Evolutionary conservation across 495 filamentous ascomycete species (phyloP), one percentile per base, ranked within the genome.

Genomic region (Xylaria acuta): DNA sequence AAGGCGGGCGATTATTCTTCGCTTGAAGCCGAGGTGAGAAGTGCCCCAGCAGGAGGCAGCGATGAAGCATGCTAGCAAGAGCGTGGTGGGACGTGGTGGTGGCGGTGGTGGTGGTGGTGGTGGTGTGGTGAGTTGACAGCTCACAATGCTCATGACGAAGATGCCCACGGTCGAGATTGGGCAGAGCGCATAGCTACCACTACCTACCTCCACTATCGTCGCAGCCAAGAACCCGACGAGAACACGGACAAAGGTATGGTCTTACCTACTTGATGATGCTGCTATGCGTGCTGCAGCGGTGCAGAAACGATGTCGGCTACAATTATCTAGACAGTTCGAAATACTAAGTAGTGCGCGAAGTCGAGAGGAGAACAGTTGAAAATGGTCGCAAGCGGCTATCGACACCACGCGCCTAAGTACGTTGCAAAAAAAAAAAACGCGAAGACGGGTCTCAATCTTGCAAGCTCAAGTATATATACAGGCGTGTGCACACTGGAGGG

Each of bases 341-440:
- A 41, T n/a, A n/a, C n/a, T n/a, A n/a, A n/a, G 5, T 41, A 40
- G 22, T 64, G 38, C 20, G 36, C n/a, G 60, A 43, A 25, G 60
- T 64, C 8, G 60, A 64, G 60, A 22, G 9, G 59, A 5, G 8
- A 16, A 11, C 1, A 9, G 36, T 27, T 12, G 22, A 5, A 43
- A 30, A 18, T 64, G n/a, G 60, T 64, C 60, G n/a, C 38, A 64
- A 49, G 36, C 6, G 12, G 5, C 16, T 16, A 4, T 62, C 20
- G 20, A 40, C 58, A 64, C 36, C 18, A 40, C 62, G 62, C 62
- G 62, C 40, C 20, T 22, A n/a, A n/a, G n/a, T n/a, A 3, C 34
- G 34, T 62, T 62, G 58, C 34, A 14, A 64, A 64, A 64, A 64
- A 14, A 64, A 64, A 64, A 64, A 64, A 64, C 62, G 62, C 62